phyloP scores from a whole-genome alignment of 1,139 yeast species.

The Yamadazyma mexicana region DNA sequence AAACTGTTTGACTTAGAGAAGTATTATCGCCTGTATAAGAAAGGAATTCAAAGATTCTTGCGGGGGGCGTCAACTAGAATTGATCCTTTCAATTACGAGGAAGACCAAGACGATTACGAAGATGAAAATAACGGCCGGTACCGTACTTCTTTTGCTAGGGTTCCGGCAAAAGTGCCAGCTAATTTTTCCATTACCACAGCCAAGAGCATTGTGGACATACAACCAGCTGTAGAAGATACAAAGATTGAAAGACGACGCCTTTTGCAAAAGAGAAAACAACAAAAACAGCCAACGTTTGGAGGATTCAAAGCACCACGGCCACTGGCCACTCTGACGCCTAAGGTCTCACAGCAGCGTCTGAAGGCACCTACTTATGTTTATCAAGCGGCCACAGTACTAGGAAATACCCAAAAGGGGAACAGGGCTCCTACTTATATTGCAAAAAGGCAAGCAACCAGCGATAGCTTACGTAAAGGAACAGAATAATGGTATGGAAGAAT shows the following conservation, averaged over 20 bases:
- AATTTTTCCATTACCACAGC: slow-evolving; percentile 1
- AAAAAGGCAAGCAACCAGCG: background rate
- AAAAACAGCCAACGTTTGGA: background rate
- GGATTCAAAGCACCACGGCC: slow-evolving; percentile 2
- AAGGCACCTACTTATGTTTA: slow-evolving; percentile 8
- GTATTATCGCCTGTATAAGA: slow-evolving; percentile 1
- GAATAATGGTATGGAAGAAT: too few relatives aligned
- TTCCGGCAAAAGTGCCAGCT: background rate
- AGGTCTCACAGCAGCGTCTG: background rate
- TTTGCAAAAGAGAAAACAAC: background rate
- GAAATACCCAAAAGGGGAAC: slow-evolving; percentile 12
- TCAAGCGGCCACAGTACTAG: background rate
- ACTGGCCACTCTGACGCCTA: too few relatives aligned
- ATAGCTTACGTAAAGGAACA: too few relatives aligned
- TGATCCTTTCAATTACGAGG: slow-evolving; percentile 1
- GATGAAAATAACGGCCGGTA: too few relatives aligned
- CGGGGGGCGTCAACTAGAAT: background rate
- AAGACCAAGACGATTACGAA: background rate
- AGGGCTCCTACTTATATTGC: slow-evolving; percentile 33
- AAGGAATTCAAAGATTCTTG: background rate
- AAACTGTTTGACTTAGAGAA: background rate
- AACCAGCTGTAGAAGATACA: background rate
- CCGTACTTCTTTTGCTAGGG: too few relatives aligned
- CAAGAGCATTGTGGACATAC: background rate
- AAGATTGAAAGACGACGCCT: background rate